These are phyloP conservation scores for Solanum appendiculatum DNA, from an alignment of 257 asterid species.

Conservation along the genomic window DNA sequence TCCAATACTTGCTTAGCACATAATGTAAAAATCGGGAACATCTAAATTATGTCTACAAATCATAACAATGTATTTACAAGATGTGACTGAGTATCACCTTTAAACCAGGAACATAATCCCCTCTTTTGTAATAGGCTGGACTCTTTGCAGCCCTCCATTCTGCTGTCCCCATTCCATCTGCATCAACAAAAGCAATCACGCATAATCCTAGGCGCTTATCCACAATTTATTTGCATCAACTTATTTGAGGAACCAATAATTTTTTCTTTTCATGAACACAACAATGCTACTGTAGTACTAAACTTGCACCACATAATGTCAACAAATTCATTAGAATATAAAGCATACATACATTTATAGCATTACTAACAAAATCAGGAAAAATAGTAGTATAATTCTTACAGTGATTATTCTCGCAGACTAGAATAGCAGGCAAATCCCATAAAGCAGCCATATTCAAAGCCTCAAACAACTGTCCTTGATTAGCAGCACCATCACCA, in stretches of 20 bases:
- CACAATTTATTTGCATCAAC: not conserved
- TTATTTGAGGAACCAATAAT: not conserved
- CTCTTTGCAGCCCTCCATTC: constrained; percentile 99
- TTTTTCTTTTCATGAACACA: not conserved
- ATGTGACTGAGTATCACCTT: constrained; percentile 39
- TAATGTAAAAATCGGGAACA: not conserved
- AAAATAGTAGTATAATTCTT: constrained; percentile 11
- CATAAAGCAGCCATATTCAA: constrained; percentile 91
- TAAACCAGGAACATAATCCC: constrained; percentile 96
- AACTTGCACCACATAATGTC: not conserved
- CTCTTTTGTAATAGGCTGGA: constrained; percentile 95
- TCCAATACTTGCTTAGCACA: not conserved
- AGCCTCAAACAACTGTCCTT: constrained; percentile 97
- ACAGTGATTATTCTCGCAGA: constrained; percentile 99
- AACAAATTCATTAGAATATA: not conserved
- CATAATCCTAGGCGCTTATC: not conserved
- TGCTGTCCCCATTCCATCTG: constrained; percentile 99
- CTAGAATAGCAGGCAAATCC: constrained; percentile 93
- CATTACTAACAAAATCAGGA: not conserved
- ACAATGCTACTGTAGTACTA: not conserved
- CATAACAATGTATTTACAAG: not conserved
- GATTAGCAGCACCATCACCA: constrained; percentile 99
- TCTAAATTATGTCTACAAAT: not conserved
- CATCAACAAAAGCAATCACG: constrained; percentile 7
- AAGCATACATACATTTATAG: not conserved